A percentile compares a stretch with the other conserved stretches of the same genome.
phyloP scores from a whole-genome alignment of 345 rosid species.

The Populus davidiana region DNA sequence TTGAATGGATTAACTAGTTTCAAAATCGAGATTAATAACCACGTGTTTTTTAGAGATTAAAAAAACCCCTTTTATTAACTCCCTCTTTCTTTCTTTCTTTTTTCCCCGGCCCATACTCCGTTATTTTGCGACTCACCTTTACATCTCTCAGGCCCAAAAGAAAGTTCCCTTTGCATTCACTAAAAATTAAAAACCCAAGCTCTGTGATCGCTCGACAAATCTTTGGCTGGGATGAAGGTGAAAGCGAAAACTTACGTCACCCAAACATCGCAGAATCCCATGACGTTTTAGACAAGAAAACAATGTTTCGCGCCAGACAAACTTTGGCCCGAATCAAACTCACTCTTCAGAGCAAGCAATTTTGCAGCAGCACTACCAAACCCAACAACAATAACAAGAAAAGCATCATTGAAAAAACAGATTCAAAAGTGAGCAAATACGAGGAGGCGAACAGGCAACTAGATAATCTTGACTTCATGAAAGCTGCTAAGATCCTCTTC shows the following conservation, averaged over 20 bases:
- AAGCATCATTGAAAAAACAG: constrained; percentile 27
- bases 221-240: neutral
- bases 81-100: too few species aligned
- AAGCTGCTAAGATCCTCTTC: constrained; percentile 77
- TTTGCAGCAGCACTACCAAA: constrained; percentile 27
- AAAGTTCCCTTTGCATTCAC: neutral
- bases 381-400: constrained; percentile 16
- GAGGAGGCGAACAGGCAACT: constrained; percentile 57
- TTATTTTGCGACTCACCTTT: neutral
- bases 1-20: too few species aligned
- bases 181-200: neutral
- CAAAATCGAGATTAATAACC: too few species aligned
- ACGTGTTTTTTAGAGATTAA: too few species aligned
- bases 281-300: neutral
- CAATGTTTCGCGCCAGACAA: constrained; percentile 46
- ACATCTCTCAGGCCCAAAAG: neutral
- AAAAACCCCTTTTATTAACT: too few species aligned
- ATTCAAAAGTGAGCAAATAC: constrained; percentile 47
- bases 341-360: constrained; percentile 13
- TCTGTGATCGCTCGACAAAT: neutral
- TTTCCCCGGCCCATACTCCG: too few species aligned
- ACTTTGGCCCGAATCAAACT: constrained; percentile 26
- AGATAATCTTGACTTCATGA: constrained; percentile 69
- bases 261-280: neutral
- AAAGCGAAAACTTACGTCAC: neutral